A percentile compares a stretch with the other conserved stretches of the same genome.
Evolutionary conservation across 345 rosid species (phyloP).

Genomic region (Euphorbia lathyris): DNA sequence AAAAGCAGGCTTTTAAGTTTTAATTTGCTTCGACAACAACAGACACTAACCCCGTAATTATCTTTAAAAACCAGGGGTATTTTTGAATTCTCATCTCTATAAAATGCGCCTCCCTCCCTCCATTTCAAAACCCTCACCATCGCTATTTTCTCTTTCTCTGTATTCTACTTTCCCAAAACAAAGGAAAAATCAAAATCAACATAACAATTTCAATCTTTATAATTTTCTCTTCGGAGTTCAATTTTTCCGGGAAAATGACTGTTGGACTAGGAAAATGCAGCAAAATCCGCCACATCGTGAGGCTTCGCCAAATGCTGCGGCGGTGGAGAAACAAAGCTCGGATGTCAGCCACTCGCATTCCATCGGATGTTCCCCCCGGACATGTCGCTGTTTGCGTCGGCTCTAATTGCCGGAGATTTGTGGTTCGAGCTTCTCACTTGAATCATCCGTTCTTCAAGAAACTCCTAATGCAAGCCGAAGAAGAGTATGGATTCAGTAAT

Average conservation of each 20-base stretch:
- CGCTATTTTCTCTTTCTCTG: background rate
- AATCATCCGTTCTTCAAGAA: conserved; percentile 81
- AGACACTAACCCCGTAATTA: conserved; percentile 42
- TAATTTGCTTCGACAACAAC: conserved; percentile 12
- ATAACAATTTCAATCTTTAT: too few species aligned
- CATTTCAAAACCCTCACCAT: conserved; percentile 25
- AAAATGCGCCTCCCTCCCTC: conserved; percentile 32
- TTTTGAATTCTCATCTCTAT: conserved; percentile 20
- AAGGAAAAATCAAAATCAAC: background rate
- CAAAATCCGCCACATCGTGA: conserved; percentile 89
- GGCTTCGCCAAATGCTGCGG: conserved; percentile 79
- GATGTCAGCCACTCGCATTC: conserved; percentile 49
- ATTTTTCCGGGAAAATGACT: conserved; percentile 41
- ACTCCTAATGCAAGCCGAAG: conserved; percentile 71
- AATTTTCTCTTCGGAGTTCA: background rate
- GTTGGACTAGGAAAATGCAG: conserved; percentile 68
- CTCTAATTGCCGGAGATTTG: conserved; percentile 55
- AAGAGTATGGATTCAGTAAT: conserved; percentile 78
- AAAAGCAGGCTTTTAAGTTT: background rate
- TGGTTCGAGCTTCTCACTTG: conserved; percentile 80
- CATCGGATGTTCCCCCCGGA: conserved; percentile 90
- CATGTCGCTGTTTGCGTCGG: conserved; percentile 91
- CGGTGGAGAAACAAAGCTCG: conserved; percentile 91
- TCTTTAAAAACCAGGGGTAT: conserved; percentile 31
- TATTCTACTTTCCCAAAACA: background rate